Evolutionary conservation across 139 green algal species (phyloP), one percentile per base, ranked within the genome.

Genomic region (Klebsormidium nitens): DNA sequence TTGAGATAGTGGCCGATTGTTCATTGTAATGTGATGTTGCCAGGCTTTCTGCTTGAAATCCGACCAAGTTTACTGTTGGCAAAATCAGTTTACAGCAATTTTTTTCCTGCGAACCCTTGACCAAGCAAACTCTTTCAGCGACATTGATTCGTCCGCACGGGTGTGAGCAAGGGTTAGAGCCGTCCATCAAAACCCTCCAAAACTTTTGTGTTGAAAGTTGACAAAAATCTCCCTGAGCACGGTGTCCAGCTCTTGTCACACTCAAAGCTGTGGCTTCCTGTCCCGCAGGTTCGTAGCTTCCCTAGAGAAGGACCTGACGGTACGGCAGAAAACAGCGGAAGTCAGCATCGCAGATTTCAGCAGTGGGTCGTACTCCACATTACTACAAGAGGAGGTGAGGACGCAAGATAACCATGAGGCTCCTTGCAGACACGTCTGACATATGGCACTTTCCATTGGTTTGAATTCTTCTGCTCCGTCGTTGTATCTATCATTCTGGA

Each of bases 231-330:
- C 65, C 14, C 1, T 6, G 38, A 71, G 36, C 63, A 28, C 14
- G 26, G 1, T 38, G 11, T n/a, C 50, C 14, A n/a, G 31, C 29
- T 56, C 26, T 59, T 3, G 26, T 19, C 36, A 28, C 17, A 1
- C 36, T n/a, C 35, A 26, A 6, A 11, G n/a, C 35, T 4, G 26
- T n/a, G 29, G 28, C 38, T 66, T 1, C 62, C 31, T 0, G 11
- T 14, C 35, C 17, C 42, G 70, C 28, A 66, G 74, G 36, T 87
- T 92, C 26, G 81, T 77, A 3, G 26, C 47, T 0, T 63, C 92
- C 2, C 77, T 97, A 35, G 86, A 96, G 65, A 90, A 88, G 63
- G 91, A 98, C 71, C 69, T 97, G 5, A 68, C 75, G 1, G 80
- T 95, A 69, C 76, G 86, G 2, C 78, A 72, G 8, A 89, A 85